Evolutionary conservation across 192 early-diverging fungal genomes (phyloP), one percentile per base, ranked within the genome.

Genomic region (Lunasporangiospora selenospora): DNA sequence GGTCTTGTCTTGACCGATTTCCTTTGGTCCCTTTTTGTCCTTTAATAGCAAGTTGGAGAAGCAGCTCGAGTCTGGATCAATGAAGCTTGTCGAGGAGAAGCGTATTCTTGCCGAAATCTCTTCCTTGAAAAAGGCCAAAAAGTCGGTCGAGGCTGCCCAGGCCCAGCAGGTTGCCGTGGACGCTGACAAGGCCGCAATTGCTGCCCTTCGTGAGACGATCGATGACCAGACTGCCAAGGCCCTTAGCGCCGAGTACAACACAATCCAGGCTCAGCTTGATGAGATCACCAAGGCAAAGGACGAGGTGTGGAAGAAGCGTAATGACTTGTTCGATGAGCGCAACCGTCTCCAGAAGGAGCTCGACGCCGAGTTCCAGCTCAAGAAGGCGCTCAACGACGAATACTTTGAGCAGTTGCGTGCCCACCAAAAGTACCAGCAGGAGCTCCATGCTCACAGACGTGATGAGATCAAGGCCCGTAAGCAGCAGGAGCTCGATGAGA

Each of bases 51-150:
- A 89, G 49, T 69, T 89, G 62, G 93, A 97, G 75, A 82, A 78
- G 58, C 83, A 91, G 75, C 85, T 95, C 54, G 88, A 92, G 42
- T 83, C 87, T 33, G 94, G 94, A 59, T 79, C 58, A 26, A 67
- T 92, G 38, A 86, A 89, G 62, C 76, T 98, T 58, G 83, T 90
- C 44, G 95, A 96, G 49, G 96, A 98, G 80, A 94, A 93, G 76
- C 86, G 86, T 78, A 85, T 91, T 40, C 84, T 95, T n/a, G 69
- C 88, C 45, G 93, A 95, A 67, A 90, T 93, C 51, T 90, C 85
- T 36, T 63, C 67, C n/a, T 78, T 94, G 66, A 93, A 95, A 73
- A 87, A 85, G 76, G 78, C 80, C 34, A 87, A 88, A 54, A 92
- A 94, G 58, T 62, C 79, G 12, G 85, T 95, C 47, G 85, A 91